These are phyloP conservation scores for Brettanomyces custersianus DNA, from an alignment of 805 yeast genomes.

Conservation along the genomic window DNA sequence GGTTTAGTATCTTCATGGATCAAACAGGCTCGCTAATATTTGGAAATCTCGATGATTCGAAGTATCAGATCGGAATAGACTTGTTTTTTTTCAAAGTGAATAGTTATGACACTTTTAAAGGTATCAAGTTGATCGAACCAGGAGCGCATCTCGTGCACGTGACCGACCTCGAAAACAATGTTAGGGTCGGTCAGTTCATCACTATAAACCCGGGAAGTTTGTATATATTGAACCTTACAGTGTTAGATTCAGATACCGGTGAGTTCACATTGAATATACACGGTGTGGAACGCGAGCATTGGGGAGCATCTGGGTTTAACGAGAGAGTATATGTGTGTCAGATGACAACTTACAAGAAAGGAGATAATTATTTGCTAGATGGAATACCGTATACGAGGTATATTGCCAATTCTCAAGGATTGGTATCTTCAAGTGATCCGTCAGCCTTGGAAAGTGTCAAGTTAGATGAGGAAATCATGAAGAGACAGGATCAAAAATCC, in stretches of 20 bases:
- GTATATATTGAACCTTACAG: background rate
- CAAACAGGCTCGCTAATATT: background rate
- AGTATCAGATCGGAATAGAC: constrained; percentile 17
- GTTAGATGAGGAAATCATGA: constrained; percentile 29
- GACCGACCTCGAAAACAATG: constrained; percentile 28
- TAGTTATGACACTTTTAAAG: constrained; percentile 20
- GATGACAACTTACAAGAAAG: background rate
- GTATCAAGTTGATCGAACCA: constrained; percentile 40
- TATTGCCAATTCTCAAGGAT: constrained; percentile 7
- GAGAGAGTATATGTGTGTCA: background rate
- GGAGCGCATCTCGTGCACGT: constrained; percentile 53
- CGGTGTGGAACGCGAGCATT: background rate
- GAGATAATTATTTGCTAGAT: background rate
- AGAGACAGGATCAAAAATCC: constrained; percentile 1
- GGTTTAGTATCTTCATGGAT: too few species aligned
- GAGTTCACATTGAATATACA: background rate
- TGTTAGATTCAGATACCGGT: background rate
- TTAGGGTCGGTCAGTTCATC: constrained; percentile 32
- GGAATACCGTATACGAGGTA: background rate
- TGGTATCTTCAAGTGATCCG: constrained; percentile 38
- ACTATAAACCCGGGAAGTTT: constrained; percentile 21
- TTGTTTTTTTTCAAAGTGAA: constrained; percentile 10
- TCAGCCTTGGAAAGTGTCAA: constrained; percentile 40
- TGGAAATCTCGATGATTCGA: background rate
- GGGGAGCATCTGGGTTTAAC: background rate